Base-by-base conservation (phyloP, 306 rosid species). In the Arachis stenosperma region DNA sequence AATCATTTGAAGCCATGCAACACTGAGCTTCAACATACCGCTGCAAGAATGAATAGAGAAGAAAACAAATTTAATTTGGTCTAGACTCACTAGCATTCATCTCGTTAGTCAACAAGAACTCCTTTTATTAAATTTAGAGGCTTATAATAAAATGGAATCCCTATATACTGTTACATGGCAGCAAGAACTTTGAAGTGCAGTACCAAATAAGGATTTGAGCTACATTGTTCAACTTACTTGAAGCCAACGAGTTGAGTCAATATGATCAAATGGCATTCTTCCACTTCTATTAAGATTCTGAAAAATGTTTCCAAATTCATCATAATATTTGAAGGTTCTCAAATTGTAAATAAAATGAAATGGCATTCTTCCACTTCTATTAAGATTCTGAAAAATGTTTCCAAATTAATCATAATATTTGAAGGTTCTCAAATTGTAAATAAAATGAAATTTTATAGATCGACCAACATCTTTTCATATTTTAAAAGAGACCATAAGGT, bases 21-120 rank as follows among this genome's bases (percentile, higher is more conserved):
- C 99, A 95, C 62, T 91, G 99, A 79, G 98, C 98, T 85, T 95
- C 99, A 67, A 91, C 96, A 74, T 95, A 95, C 33, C 99, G 92
- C 99, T 95, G 85, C 86, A 84, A 52, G 50, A 15, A 53, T 37
- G 15, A 5, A 22, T 5, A 52, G n/a, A 4, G 77, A 40, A 72
- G 29, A 42, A 60, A 47, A 69, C 73, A 73, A 47, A 64, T 4
- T 43, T 63, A 59, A 59, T 73, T 59, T 73, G 46, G 5, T 42
- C 46, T 55, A 60, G 48, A 60, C 15, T 50, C 55, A 50, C 36
- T 37, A 55, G 40, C 77, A 56, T 17, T 47, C 64, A 73, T 29
- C 14, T 59, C 14, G 39, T 61, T 42, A 44, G 15, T 62, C 56
- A 77, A 56, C 14, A 69, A 64, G 17, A 68, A 64, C 5, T 51